phyloP scores from a whole-genome alignment of 1,139 yeast species.

The Suhomyces wounanorum region DNA sequence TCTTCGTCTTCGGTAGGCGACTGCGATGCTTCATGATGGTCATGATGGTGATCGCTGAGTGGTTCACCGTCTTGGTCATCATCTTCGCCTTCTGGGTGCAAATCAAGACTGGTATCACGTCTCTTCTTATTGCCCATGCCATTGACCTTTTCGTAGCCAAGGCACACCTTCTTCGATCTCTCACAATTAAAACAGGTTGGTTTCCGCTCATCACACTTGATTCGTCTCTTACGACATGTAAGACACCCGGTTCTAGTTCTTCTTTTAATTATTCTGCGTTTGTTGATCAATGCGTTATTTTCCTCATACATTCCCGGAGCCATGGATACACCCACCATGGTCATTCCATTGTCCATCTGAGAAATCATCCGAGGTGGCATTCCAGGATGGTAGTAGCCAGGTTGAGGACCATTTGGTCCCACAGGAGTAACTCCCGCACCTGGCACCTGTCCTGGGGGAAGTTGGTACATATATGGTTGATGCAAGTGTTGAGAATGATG shows the following conservation, averaged over 20 bases:
- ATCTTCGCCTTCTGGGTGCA: conserved; percentile 10
- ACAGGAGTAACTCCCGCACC: conserved; percentile 7
- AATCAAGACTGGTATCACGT: conserved; percentile 16
- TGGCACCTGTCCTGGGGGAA: conserved; percentile 10
- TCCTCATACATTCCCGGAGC: conserved; percentile 25
- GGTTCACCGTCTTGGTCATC: conserved; percentile 5
- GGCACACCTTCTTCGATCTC: conserved; percentile 65
- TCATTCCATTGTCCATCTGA: conserved; percentile 8
- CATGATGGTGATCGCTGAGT: conserved; percentile 3
- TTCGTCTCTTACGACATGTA: conserved; percentile 33
- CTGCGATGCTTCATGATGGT: not conserved
- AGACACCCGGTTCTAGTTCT: conserved; percentile 32
- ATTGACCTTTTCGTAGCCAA: conserved; percentile 56
- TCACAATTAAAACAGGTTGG: conserved; percentile 77
- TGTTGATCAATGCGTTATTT: conserved; percentile 39
- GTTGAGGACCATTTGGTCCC: conserved; percentile 7
- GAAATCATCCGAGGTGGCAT: conserved; percentile 11
- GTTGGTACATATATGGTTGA: conserved; percentile 12
- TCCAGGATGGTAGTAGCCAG: conserved; percentile 13
- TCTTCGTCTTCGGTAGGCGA: not conserved
- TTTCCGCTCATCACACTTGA: conserved; percentile 46
- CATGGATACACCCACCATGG: conserved; percentile 12
- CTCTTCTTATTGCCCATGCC: conserved; percentile 15
- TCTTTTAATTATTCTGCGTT: conserved; percentile 40
- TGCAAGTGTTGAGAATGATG: conserved; percentile 5